Conservation (phyloP, 2,329 filamentous ascomycete species). For the Neofusicoccum kwambonambiense region DNA sequence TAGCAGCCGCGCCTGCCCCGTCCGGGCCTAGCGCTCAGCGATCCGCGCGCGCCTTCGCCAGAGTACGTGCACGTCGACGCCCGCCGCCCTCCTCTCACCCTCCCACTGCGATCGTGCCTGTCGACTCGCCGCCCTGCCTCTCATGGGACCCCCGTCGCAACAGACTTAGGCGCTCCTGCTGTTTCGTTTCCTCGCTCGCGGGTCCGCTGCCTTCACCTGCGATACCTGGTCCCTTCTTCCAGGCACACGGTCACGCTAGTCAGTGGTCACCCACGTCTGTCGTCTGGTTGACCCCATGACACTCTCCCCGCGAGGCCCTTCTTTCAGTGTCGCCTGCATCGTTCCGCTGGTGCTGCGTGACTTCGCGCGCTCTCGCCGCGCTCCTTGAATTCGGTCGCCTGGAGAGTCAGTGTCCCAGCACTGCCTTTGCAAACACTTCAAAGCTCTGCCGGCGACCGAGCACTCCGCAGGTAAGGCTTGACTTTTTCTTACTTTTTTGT, state of each 20-base stretch:
- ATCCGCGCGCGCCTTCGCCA: constrained; percentile 10
- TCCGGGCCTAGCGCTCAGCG: not conserved
- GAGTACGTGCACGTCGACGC: not conserved
- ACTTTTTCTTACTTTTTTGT: not conserved
- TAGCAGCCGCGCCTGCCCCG: not conserved
- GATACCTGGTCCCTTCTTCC: not conserved
- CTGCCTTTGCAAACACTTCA: not conserved
- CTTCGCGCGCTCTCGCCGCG: not conserved
- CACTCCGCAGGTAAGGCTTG: not conserved
- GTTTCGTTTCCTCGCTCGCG: not conserved
- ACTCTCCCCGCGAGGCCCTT: not conserved
- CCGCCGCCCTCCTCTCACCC: not conserved
- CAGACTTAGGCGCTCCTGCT: not conserved
- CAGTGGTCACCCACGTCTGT: not conserved
- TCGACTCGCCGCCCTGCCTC: not conserved
- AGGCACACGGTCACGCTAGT: constrained; percentile 5
- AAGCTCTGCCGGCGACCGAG: constrained; percentile 5
- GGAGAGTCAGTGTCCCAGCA: not conserved
- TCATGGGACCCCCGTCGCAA: not conserved
- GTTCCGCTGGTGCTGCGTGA: not conserved
- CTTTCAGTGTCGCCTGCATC: not conserved
- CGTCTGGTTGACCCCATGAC: not conserved
- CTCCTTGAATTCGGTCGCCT: constrained; percentile 3
- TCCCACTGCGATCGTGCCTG: not conserved
- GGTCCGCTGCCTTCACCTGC: not conserved